Evolutionary conservation across 1,139 yeast genomes (phyloP), one percentile per base, ranked within the genome.

Genomic region (Blastobotrys buckinghamii): DNA sequence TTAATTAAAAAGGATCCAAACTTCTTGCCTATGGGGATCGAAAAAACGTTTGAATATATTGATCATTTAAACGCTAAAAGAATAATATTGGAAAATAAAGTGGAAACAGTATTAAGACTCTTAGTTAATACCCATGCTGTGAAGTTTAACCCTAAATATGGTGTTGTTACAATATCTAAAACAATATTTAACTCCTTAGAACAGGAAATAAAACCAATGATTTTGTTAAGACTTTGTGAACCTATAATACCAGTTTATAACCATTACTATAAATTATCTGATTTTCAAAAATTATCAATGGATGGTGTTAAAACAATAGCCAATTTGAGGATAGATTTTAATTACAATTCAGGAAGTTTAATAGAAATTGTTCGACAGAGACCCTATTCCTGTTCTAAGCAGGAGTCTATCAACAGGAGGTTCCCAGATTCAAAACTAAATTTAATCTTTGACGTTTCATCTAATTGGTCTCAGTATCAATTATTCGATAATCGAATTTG

Each of bases 401-500:
- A n/a, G n/a, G n/a, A n/a, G n/a, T n/a, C 6, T 19, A 24, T 10
- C 6, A 7, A 22, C 8, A 27, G 10, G 16, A 17, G 20, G 22
- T 20, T 13, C 20, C 2, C 6, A 35, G 38, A 35, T 3, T 17
- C 17, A 13, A 10, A 6, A 5, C 7, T 35, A 10, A 20, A 3
- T 15, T 8, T 40, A 26, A 34, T 39, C 8, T 10, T 29, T 6
- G 9, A 42, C 5, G 47, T 47, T 10, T 20, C 39, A 2, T 32
- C 35, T n/a, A 30, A 39, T 2, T 57, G 60, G 60, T 48, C 58
- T 13, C 43, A 43, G 0, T 64, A 66, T 67, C 36, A 39, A 17
- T 48, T 62, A 15, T 47, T 62, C 15, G 68, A 64, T 40, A 53
- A 59, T 39, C 50, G 68, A 30, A 61, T 59, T 50, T 63, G 63